Evolutionary conservation across 768 basidiomycete species (phyloP).

Genomic region (Serendipita indica): DNA sequence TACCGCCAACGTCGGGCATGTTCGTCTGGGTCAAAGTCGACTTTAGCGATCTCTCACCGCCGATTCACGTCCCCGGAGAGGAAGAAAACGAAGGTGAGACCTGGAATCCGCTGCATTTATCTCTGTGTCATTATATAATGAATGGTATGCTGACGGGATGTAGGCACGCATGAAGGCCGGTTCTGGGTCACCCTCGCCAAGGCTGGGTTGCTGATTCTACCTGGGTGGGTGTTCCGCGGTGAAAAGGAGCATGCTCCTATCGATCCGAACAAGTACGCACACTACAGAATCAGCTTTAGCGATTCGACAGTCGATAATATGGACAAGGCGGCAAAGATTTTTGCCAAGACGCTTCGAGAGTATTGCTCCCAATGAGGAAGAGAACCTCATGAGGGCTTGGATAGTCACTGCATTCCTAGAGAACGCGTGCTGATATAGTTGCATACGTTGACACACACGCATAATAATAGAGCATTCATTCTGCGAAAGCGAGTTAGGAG

Average conservation of each 20-base stretch:
- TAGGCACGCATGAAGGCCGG: conserved; percentile 31
- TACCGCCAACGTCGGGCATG: conserved; percentile 70
- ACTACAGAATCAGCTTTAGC: conserved; percentile 46
- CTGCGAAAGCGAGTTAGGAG: no score
- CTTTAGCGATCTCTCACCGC: conserved; percentile 40
- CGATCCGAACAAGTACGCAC: conserved; percentile 25
- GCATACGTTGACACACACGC: no score
- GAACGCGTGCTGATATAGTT: no score
- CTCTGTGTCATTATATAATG: no score
- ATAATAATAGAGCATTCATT: no score
- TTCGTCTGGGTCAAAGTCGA: conserved; percentile 56
- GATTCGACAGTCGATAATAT: conserved; percentile 33
- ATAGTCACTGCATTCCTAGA: no score
- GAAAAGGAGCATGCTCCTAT: neutral
- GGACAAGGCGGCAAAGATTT: conserved; percentile 34
- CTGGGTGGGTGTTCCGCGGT: conserved; percentile 35
- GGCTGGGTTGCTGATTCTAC: conserved; percentile 45
- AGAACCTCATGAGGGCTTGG: neutral
- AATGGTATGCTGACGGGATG: no score
- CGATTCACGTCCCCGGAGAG: conserved; percentile 21
- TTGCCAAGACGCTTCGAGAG: conserved; percentile 27
- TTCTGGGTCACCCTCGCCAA: conserved; percentile 49
- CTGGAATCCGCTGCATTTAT: no score
- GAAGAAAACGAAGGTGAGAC: conserved; percentile 25
- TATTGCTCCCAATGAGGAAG: neutral